phyloP scores from a whole-genome alignment of 1,284 basidiomycete species.

The Golubevia pallescens region DNA sequence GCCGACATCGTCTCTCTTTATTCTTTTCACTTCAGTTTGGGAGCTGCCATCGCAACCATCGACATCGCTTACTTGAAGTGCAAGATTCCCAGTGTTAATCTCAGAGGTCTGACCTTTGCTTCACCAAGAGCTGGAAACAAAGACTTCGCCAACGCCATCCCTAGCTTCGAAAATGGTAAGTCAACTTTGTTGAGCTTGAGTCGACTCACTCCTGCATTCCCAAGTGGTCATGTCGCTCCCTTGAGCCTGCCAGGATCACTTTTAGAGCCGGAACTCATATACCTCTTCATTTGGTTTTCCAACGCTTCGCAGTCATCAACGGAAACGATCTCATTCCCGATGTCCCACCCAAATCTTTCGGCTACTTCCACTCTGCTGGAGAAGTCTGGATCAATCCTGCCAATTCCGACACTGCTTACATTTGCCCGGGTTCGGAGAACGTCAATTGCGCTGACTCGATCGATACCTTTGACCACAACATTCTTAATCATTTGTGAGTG shows the following conservation, averaged over 20 bases:
- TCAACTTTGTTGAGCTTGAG: too few relatives aligned
- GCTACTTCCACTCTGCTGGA: constrained; percentile 21
- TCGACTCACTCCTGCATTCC: too few relatives aligned
- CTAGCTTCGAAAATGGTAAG: too few relatives aligned
- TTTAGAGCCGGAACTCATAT: too few relatives aligned
- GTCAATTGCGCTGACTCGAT: constrained; percentile 31
- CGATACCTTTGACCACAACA: constrained; percentile 17
- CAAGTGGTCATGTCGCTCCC: too few relatives aligned
- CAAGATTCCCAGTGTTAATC: constrained; percentile 8
- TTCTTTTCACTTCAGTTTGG: constrained; percentile 13
- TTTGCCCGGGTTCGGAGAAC: constrained; percentile 54
- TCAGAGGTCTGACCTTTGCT: neutral
- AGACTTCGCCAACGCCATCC: constrained; percentile 16
- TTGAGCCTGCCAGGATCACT: too few relatives aligned
- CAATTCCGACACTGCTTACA: constrained; percentile 27
- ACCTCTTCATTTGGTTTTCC: too few relatives aligned
- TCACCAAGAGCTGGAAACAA: constrained; percentile 19
- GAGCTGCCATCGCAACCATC: constrained; percentile 40
- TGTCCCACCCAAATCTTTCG: constrained; percentile 15
- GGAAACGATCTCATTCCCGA: constrained; percentile 14
- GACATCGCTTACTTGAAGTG: constrained; percentile 39
- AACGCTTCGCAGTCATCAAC: constrained; percentile 7
- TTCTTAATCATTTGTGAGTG: constrained; percentile 27
- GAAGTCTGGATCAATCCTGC: constrained; percentile 47
- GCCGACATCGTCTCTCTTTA: too few relatives aligned